These are phyloP conservation scores for Seiridium unicorne DNA, from an alignment of 2,329 filamentous ascomycete genomes.

Conservation along the genomic window DNA sequence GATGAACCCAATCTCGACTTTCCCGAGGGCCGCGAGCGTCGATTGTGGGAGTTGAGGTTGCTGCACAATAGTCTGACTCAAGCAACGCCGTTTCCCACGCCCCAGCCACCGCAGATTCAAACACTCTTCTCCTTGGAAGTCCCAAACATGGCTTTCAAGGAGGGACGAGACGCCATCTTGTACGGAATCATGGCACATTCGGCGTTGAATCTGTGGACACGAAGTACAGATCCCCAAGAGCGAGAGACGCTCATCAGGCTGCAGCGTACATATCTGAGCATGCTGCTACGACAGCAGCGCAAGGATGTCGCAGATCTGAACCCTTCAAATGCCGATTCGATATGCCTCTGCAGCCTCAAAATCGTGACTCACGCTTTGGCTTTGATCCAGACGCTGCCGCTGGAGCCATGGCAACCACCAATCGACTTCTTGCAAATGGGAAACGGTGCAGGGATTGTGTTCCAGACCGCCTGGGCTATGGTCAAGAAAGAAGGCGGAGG, in stretches of 20 bases:
- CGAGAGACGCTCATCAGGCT: conserved; percentile 27
- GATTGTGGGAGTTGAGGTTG: conserved; percentile 34
- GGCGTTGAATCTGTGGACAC: conserved; percentile 34
- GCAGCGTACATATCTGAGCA: conserved; percentile 34
- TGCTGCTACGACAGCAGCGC: conserved; percentile 34
- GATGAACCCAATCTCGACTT: conserved; percentile 25
- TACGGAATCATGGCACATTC: conserved; percentile 34
- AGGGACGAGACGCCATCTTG: conserved; percentile 30
- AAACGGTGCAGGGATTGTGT: conserved; percentile 30
- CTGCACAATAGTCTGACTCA: conserved; percentile 33
- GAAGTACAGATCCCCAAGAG: conserved; percentile 19
- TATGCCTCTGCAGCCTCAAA: conserved; percentile 32
- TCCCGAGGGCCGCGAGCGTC: conserved; percentile 33
- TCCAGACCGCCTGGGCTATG: conserved; percentile 24
- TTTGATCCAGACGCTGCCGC: conserved; percentile 33
- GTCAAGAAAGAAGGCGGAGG: conserved; percentile 12
- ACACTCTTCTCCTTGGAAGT: conserved; percentile 31
- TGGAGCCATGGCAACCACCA: conserved; percentile 35
- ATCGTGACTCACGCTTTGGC: conserved; percentile 35
- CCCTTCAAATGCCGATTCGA: conserved; percentile 28
- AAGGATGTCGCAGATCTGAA: conserved; percentile 30
- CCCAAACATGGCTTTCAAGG: conserved; percentile 28
- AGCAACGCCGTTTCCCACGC: conserved; percentile 23
- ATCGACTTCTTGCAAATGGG: conserved; percentile 35
- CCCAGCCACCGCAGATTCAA: conserved; percentile 15